A percentile compares a stretch with the other conserved stretches of the same genome.
Evolutionary conservation across 2,329 filamentous ascomycete genomes (phyloP).

Genomic region (Cytospora mali): DNA sequence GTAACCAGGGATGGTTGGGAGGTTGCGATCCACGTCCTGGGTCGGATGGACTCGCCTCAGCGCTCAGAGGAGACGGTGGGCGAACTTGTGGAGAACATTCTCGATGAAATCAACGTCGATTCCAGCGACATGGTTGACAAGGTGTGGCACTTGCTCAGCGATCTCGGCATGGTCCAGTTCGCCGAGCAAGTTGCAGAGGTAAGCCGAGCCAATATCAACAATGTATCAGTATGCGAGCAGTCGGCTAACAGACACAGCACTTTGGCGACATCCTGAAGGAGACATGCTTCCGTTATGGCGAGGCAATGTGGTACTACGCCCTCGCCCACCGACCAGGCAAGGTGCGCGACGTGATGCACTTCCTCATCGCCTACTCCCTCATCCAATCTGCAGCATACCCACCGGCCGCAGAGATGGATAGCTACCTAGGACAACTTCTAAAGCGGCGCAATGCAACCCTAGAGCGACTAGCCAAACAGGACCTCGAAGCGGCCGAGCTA

Average conservation of each 20-base stretch:
- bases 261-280: slow-evolving; percentile 79
- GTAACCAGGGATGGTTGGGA: slow-evolving; percentile 78
- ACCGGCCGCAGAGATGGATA: slow-evolving; percentile 69
- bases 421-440: slow-evolving; percentile 70
- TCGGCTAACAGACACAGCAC: slow-evolving; percentile 55
- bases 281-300: slow-evolving; percentile 76
- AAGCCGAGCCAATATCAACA: slow-evolving; percentile 41
- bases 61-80: slow-evolving; percentile 74
- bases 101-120: slow-evolving; percentile 65
- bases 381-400: slow-evolving; percentile 84
- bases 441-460: slow-evolving; percentile 72
- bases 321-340: slow-evolving; percentile 77
- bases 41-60: slow-evolving; percentile 74
- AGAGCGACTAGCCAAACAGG: slow-evolving; percentile 70
- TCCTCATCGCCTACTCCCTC: slow-evolving; percentile 84
- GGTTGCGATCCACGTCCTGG: slow-evolving; percentile 79
- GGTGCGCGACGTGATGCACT: slow-evolving; percentile 81
- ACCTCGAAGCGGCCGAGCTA: slow-evolving; percentile 79
- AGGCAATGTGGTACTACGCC: slow-evolving; percentile 88
- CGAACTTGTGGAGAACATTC: slow-evolving; percentile 67
- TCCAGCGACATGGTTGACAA: slow-evolving; percentile 76
- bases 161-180: slow-evolving; percentile 76
- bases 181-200: slow-evolving; percentile 84
- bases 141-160: slow-evolving; percentile 75
- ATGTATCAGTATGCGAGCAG: background rate